Conservation (phyloP, 305 asterid species). For the Rubia tinctorum region DNA sequence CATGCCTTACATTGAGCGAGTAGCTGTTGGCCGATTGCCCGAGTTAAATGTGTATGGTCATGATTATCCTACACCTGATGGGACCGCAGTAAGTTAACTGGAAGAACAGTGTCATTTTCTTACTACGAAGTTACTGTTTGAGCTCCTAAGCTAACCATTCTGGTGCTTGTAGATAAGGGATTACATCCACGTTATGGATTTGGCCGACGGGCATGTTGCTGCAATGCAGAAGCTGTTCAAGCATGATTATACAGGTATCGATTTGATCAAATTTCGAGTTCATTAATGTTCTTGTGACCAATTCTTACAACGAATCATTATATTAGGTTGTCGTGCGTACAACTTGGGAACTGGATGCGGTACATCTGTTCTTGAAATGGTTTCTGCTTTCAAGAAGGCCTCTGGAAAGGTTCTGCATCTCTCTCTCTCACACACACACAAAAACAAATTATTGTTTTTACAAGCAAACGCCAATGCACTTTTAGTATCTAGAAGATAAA, state of each 20-base stretch:
- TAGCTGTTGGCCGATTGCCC: constrained; percentile 83
- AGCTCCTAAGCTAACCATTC: constrained; percentile 1
- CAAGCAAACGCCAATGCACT: neutral
- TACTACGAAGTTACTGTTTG: neutral
- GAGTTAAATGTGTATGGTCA: constrained; percentile 83
- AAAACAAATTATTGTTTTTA: too few species aligned
- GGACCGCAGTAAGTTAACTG: constrained; percentile 64
- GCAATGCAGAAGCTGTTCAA: constrained; percentile 73
- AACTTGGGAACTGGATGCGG: constrained; percentile 94
- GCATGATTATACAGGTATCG: constrained; percentile 35
- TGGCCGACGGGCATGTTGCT: constrained; percentile 92
- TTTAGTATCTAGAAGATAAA: too few species aligned
- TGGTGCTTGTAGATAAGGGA: constrained; percentile 64
- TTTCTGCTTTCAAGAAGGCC: constrained; percentile 76
- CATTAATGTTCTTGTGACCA: neutral
- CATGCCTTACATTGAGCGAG: constrained; percentile 93
- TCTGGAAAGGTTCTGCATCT: constrained; percentile 58
- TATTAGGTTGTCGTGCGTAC: constrained; percentile 76
- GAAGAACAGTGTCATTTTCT: neutral
- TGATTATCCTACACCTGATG: constrained; percentile 94
- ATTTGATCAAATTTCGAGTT: neutral
- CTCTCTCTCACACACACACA: neutral
- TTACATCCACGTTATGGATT: constrained; percentile 95
- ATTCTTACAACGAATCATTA: neutral
- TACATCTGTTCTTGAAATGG: constrained; percentile 93